A percentile compares a stretch with the other conserved stretches of the same genome.
These are phyloP conservation scores for Achaetomium macrosporum DNA, from an alignment of 2,329 filamentous ascomycete species.

Conservation along the genomic window DNA sequence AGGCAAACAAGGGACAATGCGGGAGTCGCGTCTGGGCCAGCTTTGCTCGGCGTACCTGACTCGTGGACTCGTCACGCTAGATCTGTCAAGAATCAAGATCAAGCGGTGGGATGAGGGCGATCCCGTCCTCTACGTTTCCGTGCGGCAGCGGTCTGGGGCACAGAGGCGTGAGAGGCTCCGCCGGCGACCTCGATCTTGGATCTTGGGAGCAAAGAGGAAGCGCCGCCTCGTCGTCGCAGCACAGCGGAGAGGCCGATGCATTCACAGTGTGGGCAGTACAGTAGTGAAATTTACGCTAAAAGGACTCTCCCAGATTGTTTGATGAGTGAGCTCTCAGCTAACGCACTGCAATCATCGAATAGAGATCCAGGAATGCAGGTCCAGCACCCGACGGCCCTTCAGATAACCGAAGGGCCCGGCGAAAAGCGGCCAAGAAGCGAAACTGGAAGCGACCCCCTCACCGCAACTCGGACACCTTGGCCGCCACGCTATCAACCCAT, in stretches of 20 bases:
- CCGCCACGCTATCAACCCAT: slow-evolving; percentile 12
- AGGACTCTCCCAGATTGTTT: no score
- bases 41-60: no score
- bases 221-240: background rate
- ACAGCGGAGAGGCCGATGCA: slow-evolving; percentile 1
- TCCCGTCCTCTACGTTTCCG: slow-evolving; percentile 3
- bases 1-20: slow-evolving; percentile 22
- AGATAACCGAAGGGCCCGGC: slow-evolving; percentile 18
- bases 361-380: slow-evolving; percentile 16
- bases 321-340: no score
- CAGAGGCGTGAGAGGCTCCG: background rate
- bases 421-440: background rate
- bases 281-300: no score
- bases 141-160: background rate
- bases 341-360: background rate
- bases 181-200: no score
- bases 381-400: slow-evolving; percentile 17
- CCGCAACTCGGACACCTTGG: slow-evolving; percentile 20
- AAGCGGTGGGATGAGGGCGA: slow-evolving; percentile 6
- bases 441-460: slow-evolving; percentile 12
- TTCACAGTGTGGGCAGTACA: background rate
- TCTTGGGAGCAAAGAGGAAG: no score
- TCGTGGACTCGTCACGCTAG: no score
- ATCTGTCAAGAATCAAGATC: no score
- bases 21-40: no score